Percentiles rank a stretch among this genome's conserved stretches.
phyloP scores from a whole-genome alignment of 2,329 filamentous ascomycete species.

The Zasmidium angulare region DNA sequence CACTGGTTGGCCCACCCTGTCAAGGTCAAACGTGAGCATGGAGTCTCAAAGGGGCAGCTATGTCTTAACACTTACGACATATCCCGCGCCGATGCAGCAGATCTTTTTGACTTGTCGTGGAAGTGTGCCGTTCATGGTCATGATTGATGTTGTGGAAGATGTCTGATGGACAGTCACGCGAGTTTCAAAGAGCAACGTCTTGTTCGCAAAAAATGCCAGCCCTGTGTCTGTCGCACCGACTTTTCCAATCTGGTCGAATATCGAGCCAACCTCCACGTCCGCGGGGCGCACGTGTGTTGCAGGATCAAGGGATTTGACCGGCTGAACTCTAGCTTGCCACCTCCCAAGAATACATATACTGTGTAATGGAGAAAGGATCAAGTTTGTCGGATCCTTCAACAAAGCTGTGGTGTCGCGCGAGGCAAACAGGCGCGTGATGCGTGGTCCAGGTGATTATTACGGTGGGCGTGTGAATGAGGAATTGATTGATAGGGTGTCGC shows the following conservation, averaged over 20 bases:
- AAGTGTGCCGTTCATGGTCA: neutral
- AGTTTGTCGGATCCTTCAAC: neutral
- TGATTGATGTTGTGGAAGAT: neutral
- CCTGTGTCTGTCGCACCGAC: neutral
- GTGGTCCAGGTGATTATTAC: neutral
- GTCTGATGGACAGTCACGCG: neutral
- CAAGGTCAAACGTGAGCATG: slow-evolving; percentile 14
- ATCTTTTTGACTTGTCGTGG: slow-evolving; percentile 49
- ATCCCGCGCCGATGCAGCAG: slow-evolving; percentile 74
- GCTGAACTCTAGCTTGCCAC: neutral
- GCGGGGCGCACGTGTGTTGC: neutral
- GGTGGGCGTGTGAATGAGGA: neutral
- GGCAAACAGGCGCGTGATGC: neutral
- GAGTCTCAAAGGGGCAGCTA: neutral
- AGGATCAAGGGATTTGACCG: neutral
- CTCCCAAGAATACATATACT: neutral
- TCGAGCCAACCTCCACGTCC: neutral
- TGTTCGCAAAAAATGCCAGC: too few species aligned
- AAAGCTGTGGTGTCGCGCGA: neutral
- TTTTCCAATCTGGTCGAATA: neutral
- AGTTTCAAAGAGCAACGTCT: neutral
- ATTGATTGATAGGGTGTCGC: neutral
- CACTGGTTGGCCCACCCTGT: slow-evolving; percentile 70
- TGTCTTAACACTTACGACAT: slow-evolving; percentile 58
- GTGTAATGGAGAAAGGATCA: neutral